Percentiles rank a stretch among this genome's conserved stretches.
phyloP scores from a whole-genome alignment of 2,329 filamentous ascomycete species.

The Akanthomyces uredinophilus region DNA sequence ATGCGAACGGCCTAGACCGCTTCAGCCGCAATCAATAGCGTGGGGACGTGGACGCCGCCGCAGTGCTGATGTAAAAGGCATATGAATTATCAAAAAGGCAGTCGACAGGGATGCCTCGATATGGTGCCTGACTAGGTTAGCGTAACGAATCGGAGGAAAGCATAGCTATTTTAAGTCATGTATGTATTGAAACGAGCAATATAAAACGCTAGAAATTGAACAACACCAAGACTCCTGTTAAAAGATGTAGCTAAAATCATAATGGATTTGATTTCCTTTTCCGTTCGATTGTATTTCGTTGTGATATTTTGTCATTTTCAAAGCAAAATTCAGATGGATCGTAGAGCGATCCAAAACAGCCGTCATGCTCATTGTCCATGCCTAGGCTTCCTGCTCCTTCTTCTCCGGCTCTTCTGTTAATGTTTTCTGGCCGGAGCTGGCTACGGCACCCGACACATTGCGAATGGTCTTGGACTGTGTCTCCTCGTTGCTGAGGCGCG shows the following conservation, averaged over 20 bases:
- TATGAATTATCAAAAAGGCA: neutral
- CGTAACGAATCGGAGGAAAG: neutral
- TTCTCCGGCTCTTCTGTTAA: slow-evolving; percentile 3
- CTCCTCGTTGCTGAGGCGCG: slow-evolving; percentile 40
- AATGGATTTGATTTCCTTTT: neutral
- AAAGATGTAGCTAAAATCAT: neutral
- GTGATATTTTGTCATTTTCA: neutral
- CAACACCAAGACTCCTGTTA: slow-evolving; percentile 12
- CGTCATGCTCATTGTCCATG: neutral
- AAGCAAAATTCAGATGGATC: neutral
- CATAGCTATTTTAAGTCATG: neutral
- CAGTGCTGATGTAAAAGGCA: neutral
- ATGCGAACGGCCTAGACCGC: neutral
- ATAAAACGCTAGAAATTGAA: slow-evolving; percentile 11
- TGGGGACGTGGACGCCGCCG: neutral
- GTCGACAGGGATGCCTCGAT: neutral
- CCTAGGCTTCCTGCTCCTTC: neutral
- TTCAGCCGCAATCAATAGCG: slow-evolving; percentile 15
- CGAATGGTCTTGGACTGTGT: slow-evolving; percentile 35
- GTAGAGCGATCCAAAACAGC: neutral
- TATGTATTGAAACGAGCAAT: neutral
- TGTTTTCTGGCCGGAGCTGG: slow-evolving; percentile 18
- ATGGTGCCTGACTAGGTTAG: neutral
- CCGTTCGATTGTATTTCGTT: neutral
- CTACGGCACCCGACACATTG: slow-evolving; percentile 36